These are phyloP conservation scores for Psilocybe subaeruginosa DNA, from an alignment of 768 basidiomycete genomes.

Conservation along the genomic window DNA sequence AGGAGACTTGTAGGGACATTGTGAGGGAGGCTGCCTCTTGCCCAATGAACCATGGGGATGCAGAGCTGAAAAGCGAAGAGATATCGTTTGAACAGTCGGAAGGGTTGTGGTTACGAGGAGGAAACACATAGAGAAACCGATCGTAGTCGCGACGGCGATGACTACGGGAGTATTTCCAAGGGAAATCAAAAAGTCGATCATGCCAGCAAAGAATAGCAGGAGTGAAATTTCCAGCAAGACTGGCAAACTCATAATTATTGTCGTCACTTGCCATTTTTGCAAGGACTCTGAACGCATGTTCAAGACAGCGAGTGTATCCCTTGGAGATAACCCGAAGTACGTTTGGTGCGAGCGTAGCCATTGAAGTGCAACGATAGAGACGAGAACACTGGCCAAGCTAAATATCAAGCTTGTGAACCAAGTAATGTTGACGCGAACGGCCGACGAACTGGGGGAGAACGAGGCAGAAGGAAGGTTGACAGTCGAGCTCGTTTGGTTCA, in stretches of 20 bases:
- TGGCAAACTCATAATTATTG: slow-evolving; percentile 27
- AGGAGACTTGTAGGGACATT: slow-evolving; percentile 15
- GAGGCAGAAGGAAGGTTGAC: background rate
- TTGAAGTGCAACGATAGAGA: slow-evolving; percentile 15
- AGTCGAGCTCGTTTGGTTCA: background rate
- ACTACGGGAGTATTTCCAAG: background rate
- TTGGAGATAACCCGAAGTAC: background rate
- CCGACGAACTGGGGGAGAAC: slow-evolving; percentile 1
- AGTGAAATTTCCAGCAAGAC: slow-evolving; percentile 29
- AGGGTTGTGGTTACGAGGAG: slow-evolving; percentile 10
- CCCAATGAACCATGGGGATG: background rate
- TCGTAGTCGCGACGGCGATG: background rate
- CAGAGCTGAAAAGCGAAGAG: background rate
- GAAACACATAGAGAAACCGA: background rate
- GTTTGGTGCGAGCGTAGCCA: slow-evolving; percentile 16
- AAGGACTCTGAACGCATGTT: slow-evolving; percentile 30
- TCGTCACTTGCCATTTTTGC: slow-evolving; percentile 27
- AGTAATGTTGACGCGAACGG: slow-evolving; percentile 12
- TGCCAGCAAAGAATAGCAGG: slow-evolving; percentile 29
- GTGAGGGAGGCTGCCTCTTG: slow-evolving; percentile 6
- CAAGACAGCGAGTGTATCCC: slow-evolving; percentile 15
- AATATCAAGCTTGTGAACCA: slow-evolving; percentile 16
- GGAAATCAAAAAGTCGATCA: slow-evolving; percentile 21
- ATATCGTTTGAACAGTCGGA: slow-evolving; percentile 5
- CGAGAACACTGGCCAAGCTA: slow-evolving; percentile 12